Evolutionary conservation across 768 basidiomycete species (phyloP).

Genomic region (Phylloporus scabripes): DNA sequence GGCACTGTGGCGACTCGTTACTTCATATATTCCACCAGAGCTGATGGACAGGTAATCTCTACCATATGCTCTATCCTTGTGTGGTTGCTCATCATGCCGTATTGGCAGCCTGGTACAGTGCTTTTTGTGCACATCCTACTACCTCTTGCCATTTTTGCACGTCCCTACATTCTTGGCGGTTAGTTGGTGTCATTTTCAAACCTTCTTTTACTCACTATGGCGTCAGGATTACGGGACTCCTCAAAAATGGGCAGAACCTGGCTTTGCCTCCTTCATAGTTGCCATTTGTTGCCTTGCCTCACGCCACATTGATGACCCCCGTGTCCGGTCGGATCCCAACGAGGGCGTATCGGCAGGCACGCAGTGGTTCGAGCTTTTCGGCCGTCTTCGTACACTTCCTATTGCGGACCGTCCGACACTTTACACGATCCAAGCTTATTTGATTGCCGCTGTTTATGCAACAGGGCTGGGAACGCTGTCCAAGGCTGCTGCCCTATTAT

Average conservation of each 20-base stretch:
- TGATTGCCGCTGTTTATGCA: conserved; percentile 90
- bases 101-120: conserved; percentile 64
- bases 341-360: conserved; percentile 88
- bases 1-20: conserved; percentile 80
- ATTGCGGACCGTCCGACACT: conserved; percentile 84
- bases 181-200: conserved; percentile 21
- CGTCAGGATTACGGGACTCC: conserved; percentile 87
- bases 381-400: conserved; percentile 80
- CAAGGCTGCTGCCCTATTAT: conserved; percentile 78
- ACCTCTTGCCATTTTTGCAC: conserved; percentile 88
- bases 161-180: conserved; percentile 84
- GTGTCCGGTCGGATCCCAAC: conserved; percentile 74
- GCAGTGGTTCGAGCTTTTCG: conserved; percentile 88
- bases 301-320: conserved; percentile 87
- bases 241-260: conserved; percentile 92
- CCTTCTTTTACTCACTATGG: conserved; percentile 13
- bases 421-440: conserved; percentile 87
- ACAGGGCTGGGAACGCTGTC: conserved; percentile 87
- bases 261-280: conserved; percentile 93
- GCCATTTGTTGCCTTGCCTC: conserved; percentile 88
- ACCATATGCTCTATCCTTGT: conserved; percentile 5
- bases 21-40: conserved; percentile 80
- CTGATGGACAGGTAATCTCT: conserved; percentile 82
- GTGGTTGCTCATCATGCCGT: conserved; percentile 13
- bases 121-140: conserved; percentile 89